Base-by-base conservation (phyloP, 352 stramenopile genomes). In the Blastocystis sp. region DNA sequence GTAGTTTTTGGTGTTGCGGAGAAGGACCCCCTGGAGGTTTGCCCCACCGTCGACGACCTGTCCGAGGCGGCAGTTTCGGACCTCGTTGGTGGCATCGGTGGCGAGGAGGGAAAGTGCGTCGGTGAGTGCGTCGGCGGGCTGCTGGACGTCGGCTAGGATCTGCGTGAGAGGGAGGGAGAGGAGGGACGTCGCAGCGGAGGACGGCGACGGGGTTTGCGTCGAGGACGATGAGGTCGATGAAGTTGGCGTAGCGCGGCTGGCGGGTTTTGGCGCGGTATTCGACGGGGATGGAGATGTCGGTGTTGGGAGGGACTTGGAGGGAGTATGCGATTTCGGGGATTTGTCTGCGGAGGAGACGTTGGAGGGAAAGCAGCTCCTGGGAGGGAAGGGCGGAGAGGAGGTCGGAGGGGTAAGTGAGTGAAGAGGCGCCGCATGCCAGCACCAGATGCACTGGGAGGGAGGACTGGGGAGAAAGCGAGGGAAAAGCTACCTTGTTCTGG, bases 291-390 rank as follows among this genome's bases (percentile, higher is more conserved):
- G 69, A 81, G 44, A 81, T 64, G 2, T 40, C 6, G 4, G 21
- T 18, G 36, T 81, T 81, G 61, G 61, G 44, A 27, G 69, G 69
- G 63, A 81, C 63, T 7, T 48, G 6, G 48, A 59, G 40, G 18
- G 69, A 81, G 40, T 81, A 81, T 4, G 69, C 69, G 14, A 81
- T 81, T 7, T 81, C 69, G 21, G 69, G 42, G 36, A 81, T 81
- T 3, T 40, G 69, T 63, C 48, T 40, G 29, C 29, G 46, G 24
- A 81, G 32, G 2, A 63, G n/a, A 1, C 29, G 9, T n/a, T 81
- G 69, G 14, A 81, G 14, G 24, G 14, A 21, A 7, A 38, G 46
- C 8, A 61, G 14, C 0, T 64, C 24, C 0, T 29, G 9, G 0
- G 69, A 38, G 2, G 69, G 27, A 18, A 81, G 40, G 1, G 69